Conservation (phyloP, 106 monocot species). For the Phalaenopsis equestris region DNA sequence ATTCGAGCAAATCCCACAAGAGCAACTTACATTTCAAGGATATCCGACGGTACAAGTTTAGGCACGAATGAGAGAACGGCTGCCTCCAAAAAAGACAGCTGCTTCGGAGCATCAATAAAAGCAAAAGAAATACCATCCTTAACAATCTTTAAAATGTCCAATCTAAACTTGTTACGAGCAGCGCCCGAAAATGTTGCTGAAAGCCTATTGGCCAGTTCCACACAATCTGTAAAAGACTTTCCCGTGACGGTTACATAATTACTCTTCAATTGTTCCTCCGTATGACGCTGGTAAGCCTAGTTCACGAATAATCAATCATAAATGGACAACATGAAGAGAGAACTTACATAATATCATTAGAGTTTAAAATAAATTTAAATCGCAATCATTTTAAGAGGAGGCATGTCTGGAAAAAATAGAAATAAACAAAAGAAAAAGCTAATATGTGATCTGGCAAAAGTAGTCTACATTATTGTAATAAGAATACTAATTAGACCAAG, state of each 20-base stretch:
- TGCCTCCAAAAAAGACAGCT: slow-evolving; percentile 68
- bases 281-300: slow-evolving; percentile 51
- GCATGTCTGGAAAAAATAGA: no score
- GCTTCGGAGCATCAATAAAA: slow-evolving; percentile 64
- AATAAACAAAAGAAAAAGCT: no score
- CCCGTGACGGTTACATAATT: slow-evolving; percentile 37
- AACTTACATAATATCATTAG: not conserved
- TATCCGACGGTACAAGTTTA: slow-evolving; percentile 59
- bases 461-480: not conserved
- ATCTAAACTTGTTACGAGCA: slow-evolving; percentile 68
- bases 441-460: not conserved
- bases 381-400: not conserved
- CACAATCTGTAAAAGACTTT: slow-evolving; percentile 63
- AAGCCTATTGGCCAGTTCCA: slow-evolving; percentile 67
- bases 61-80: slow-evolving; percentile 78
- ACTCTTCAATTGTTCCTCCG: slow-evolving; percentile 23
- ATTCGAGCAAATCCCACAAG: not conserved
- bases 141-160: slow-evolving; percentile 69
- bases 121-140: slow-evolving; percentile 81
- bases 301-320: slow-evolving; percentile 4
- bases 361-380: not conserved
- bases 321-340: not conserved
- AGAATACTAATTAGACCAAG: not conserved
- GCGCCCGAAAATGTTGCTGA: slow-evolving; percentile 68
- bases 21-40: slow-evolving; percentile 61